Evolutionary conservation across 73 alveolate genomes (phyloP), one percentile per base, ranked within the genome.

Genomic region (Paramecium primaurelia): DNA sequence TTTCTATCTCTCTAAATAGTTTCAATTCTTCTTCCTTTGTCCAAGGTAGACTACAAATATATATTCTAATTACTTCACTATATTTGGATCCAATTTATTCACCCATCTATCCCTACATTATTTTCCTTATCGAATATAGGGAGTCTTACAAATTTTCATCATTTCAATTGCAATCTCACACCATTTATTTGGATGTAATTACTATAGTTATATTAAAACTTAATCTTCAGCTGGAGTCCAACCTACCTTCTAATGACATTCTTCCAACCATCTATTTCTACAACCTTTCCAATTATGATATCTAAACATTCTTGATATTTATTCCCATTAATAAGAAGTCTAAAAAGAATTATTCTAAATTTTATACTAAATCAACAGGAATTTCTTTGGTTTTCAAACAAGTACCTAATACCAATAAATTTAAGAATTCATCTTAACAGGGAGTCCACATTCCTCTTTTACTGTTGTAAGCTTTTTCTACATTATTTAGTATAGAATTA

Each of bases 101-200:
- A 75, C 88, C 88, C 88, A 75, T 22, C 88, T 75, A 18, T 75
- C 88, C 40, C 88, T 30, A 7, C 88, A 75, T 18, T 75, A 75
- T 37, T 75, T 75, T 2, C 88, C 88, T 20, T 75, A 75, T 36
- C 88, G 88, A 34, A 75, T 37, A 18, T 75, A 75, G 20, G 88
- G 30, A 2, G 88, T 75, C 49, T 40, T 22, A 38, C 88, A 75
- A 10, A 37, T 75, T 37, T 18, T 75, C 88, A 75, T 75, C 49
- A 75, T 32, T n/a, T 75, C 69, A 22, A 75, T 75, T 34, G 88
- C 88, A 37, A 75, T 75, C 58, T 75, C 88, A 75, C 88, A 75
- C 88, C 88, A 75, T 37, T 40, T 34, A 37, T 75, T 75, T 12
- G 88, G 88, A 37, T 32, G 30, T 37, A 14, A 32, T 75, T 75